Conservation (phyloP, 768 basidiomycete species). For the Rhodotorula graminis region DNA sequence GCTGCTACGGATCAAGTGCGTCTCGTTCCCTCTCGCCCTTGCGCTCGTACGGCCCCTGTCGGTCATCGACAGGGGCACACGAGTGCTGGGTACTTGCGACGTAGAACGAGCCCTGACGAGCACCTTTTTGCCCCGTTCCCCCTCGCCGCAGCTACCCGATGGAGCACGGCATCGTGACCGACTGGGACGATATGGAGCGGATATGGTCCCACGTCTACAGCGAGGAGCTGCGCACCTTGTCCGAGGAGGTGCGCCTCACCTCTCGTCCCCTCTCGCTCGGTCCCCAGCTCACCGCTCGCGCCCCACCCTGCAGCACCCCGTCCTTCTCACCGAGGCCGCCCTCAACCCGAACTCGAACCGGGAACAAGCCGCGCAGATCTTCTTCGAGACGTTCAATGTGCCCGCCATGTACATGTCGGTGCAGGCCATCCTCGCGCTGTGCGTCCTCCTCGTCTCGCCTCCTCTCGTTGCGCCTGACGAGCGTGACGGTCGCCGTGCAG, state of each 20-base stretch:
- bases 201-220: constrained; percentile 99
- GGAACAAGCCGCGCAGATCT: constrained; percentile 94
- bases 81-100: no score
- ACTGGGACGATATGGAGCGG: constrained; percentile 99
- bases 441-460: constrained; percentile 46
- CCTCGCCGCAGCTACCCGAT: constrained; percentile 74
- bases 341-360: constrained; percentile 94
- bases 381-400: constrained; percentile 99
- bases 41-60: no score
- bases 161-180: constrained; percentile 97
- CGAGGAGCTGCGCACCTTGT: constrained; percentile 88
- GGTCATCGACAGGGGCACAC: no score
- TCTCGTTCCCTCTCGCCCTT: no score
- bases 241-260: constrained; percentile 72
- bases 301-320: constrained; percentile 70
- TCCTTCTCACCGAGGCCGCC: constrained; percentile 93
- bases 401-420: constrained; percentile 94
- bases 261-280: not conserved
- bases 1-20: constrained; percentile 69
- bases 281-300: not conserved
- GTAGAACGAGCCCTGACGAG: no score
- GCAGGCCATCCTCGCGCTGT: constrained; percentile 95
- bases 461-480: not conserved
- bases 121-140: no score
- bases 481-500: constrained; percentile 50